phyloP scores from a whole-genome alignment of 306 rosid species.

The Hippophae tibetana region DNA sequence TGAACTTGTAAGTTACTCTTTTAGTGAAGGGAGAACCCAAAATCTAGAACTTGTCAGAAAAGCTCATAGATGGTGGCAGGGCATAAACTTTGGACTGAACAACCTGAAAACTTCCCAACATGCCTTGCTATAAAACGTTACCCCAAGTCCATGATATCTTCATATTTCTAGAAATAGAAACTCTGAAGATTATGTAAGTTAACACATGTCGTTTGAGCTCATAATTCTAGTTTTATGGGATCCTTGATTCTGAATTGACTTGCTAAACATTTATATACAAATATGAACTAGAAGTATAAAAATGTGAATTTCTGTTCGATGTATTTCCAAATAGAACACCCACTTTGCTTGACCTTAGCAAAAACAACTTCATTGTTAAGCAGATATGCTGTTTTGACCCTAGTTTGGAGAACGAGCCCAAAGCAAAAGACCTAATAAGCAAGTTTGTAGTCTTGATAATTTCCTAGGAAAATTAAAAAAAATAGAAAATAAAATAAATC shows the following conservation, averaged over 20 bases:
- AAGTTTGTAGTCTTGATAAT: too few species aligned
- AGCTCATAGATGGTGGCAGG: conserved; percentile 52
- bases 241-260: neutral
- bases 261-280: neutral
- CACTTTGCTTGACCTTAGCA: too few species aligned
- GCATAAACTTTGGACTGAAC: conserved; percentile 77
- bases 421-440: too few species aligned
- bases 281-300: too few species aligned
- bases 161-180: conserved; percentile 66
- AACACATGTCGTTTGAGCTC: neutral
- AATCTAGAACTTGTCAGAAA: conserved; percentile 53
- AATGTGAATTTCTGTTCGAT: too few species aligned
- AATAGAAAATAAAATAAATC: too few species aligned
- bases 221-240: neutral
- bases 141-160: conserved; percentile 51
- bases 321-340: too few species aligned
- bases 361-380: too few species aligned
- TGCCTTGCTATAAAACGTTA: conserved; percentile 85
- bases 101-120: conserved; percentile 71
- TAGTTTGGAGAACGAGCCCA: too few species aligned
- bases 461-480: too few species aligned
- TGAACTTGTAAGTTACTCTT: conserved; percentile 49
- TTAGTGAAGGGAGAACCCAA: conserved; percentile 81
- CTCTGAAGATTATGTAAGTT: conserved; percentile 57
- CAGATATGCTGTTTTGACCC: too few species aligned